Conservation (phyloP, 2,329 filamentous ascomycete species). For the Colletotrichum navitas region DNA sequence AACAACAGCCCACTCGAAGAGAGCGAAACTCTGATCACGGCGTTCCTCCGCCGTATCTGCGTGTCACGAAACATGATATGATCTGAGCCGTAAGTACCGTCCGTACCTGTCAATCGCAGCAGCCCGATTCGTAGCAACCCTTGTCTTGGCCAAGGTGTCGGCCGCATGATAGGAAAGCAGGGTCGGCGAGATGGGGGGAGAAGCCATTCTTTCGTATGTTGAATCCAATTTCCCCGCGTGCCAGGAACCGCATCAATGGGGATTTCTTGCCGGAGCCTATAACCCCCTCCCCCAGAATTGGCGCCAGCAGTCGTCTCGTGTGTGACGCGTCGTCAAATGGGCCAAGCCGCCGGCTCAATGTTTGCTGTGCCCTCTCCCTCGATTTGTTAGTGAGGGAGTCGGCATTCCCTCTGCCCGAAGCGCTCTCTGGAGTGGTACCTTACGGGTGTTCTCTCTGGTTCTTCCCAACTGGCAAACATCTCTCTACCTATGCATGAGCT, state of each 20-base stretch:
- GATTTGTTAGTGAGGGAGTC: no score
- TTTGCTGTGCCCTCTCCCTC: not conserved
- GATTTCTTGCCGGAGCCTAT: no score
- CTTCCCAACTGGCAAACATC: not conserved
- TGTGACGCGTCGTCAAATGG: not conserved
- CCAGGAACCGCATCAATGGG: conserved; percentile 4
- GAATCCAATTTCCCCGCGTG: conserved; percentile 25
- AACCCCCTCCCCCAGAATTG: not conserved
- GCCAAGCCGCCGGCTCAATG: not conserved
- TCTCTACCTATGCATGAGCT: not conserved
- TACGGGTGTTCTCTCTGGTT: not conserved
- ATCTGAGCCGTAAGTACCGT: not conserved
- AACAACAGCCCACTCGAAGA: conserved; percentile 31
- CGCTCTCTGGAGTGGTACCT: conserved; percentile 7
- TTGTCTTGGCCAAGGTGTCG: conserved; percentile 6
- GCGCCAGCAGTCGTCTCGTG: not conserved
- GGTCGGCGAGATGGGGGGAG: not conserved
- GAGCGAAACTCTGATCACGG: conserved; percentile 8
- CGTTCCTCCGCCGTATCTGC: not conserved
- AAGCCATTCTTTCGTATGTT: not conserved
- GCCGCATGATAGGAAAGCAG: not conserved
- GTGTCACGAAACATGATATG: no score
- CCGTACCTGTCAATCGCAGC: conserved; percentile 4
- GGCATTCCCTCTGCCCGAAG: not conserved
- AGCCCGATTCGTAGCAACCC: not conserved